A percentile compares a stretch with the other conserved stretches of the same genome.
phyloP scores from a whole-genome alignment of 225 moss, liverwort and hornwort genomes.

The Neckera pumila region DNA sequence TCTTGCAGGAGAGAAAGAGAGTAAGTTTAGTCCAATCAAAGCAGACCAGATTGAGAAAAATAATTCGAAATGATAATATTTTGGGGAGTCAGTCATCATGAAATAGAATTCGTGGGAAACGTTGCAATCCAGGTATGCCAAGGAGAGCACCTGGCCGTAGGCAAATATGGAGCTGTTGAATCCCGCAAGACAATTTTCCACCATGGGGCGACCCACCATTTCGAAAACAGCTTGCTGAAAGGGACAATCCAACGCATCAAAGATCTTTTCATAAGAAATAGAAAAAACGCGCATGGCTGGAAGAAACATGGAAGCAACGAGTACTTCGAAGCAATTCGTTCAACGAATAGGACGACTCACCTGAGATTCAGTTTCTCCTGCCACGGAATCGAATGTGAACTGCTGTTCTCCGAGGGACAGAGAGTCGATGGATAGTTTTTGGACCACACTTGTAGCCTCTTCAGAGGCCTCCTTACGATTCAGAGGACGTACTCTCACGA shows the following conservation, averaged over 20 bases:
- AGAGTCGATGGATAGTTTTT: constrained; percentile 45
- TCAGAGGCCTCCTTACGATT: constrained; percentile 61
- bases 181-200: neutral
- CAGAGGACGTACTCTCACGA: constrained; percentile 69
- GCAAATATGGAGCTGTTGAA: neutral
- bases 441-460: constrained; percentile 49
- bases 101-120: neutral
- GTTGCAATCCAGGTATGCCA: neutral
- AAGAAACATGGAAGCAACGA: neutral
- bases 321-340: neutral
- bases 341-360: neutral
- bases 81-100: neutral
- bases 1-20: neutral
- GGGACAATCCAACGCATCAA: neutral
- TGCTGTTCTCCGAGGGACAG: constrained; percentile 60
- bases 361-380: constrained; percentile 64
- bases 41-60: neutral
- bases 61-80: rapidly evolving
- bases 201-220: neutral
- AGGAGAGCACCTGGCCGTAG: neutral
- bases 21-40: neutral
- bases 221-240: neutral
- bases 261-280: too few relatives aligned
- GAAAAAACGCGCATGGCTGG: too few relatives aligned
- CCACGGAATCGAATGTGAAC: constrained; percentile 81